These are phyloP conservation scores for Hamigera avellanea DNA, from an alignment of 495 filamentous ascomycete species.

Conservation along the genomic window DNA sequence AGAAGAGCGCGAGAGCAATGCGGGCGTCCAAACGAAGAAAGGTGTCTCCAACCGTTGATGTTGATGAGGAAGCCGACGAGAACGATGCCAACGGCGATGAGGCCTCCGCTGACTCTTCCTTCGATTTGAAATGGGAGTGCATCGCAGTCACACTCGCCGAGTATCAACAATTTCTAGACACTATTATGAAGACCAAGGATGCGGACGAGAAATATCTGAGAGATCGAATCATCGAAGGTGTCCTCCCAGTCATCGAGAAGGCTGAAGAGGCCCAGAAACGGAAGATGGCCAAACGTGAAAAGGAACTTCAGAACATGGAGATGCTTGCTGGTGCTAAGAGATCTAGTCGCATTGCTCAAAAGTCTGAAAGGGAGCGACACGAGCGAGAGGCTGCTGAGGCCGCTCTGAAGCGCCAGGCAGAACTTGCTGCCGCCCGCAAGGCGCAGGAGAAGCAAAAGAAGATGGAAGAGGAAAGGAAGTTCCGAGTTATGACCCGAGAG, in stretches of 20 bases:
- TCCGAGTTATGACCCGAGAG: conserved; percentile 74
- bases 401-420: conserved; percentile 54
- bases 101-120: conserved; percentile 46
- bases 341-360: conserved; percentile 75
- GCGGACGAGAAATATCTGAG: conserved; percentile 69
- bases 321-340: conserved; percentile 88
- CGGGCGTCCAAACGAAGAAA: conserved; percentile 66
- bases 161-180: conserved; percentile 58
- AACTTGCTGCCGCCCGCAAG: conserved; percentile 54
- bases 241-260: conserved; percentile 74
- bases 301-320: conserved; percentile 67
- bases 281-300: conserved; percentile 58
- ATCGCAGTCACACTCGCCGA: conserved; percentile 69
- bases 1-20: conserved; percentile 57
- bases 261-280: conserved; percentile 64
- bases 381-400: conserved; percentile 62
- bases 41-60: conserved; percentile 37
- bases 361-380: conserved; percentile 63
- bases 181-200: conserved; percentile 62
- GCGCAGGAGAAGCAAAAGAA: conserved; percentile 56
- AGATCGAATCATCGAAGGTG: conserved; percentile 55
- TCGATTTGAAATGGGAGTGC: conserved; percentile 80
- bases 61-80: conserved; percentile 34
- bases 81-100: conserved; percentile 23
- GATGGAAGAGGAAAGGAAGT: conserved; percentile 66